These are phyloP conservation scores for Paracamarosporium sp. DNA, from an alignment of 2,329 filamentous ascomycete species.

Conservation along the genomic window DNA sequence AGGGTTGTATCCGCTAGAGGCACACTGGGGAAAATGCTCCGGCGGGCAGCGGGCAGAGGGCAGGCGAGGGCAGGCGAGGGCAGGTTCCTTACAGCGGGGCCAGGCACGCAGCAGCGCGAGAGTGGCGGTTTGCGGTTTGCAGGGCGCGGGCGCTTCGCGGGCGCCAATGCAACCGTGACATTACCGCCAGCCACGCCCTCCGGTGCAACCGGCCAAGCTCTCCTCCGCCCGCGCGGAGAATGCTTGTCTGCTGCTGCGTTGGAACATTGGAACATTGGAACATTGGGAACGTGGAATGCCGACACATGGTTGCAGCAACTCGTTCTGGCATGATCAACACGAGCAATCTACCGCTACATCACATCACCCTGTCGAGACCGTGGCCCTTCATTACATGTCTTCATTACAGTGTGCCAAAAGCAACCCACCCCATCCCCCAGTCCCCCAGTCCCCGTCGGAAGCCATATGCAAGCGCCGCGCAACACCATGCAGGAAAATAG, in stretches of 20 bases:
- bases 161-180: neutral
- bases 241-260: conserved; percentile 20
- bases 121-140: too few relatives aligned
- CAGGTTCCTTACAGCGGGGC: conserved; percentile 10
- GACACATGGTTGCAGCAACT: conserved; percentile 4
- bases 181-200: neutral
- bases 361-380: too few relatives aligned
- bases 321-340: too few relatives aligned
- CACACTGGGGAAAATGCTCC: conserved; percentile 38
- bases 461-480: conserved; percentile 19
- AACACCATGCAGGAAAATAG: conserved; percentile 17
- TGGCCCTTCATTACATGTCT: too few relatives aligned
- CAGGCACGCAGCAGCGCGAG: conserved; percentile 8
- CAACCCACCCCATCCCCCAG: too few relatives aligned
- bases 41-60: conserved; percentile 30
- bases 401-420: too few relatives aligned
- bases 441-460: too few relatives aligned
- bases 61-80: conserved; percentile 31
- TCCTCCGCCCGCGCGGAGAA: conserved; percentile 14
- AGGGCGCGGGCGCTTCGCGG: too few relatives aligned
- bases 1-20: conserved; percentile 49
- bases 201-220: conserved; percentile 30
- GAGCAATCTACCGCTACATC: too few relatives aligned
- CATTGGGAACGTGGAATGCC: conserved; percentile 21
- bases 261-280: too few relatives aligned